Percentiles rank a stretch among this genome's conserved stretches.
Evolutionary conservation across 805 yeast species (phyloP).

Genomic region (Starmerella stigmatis): DNA sequence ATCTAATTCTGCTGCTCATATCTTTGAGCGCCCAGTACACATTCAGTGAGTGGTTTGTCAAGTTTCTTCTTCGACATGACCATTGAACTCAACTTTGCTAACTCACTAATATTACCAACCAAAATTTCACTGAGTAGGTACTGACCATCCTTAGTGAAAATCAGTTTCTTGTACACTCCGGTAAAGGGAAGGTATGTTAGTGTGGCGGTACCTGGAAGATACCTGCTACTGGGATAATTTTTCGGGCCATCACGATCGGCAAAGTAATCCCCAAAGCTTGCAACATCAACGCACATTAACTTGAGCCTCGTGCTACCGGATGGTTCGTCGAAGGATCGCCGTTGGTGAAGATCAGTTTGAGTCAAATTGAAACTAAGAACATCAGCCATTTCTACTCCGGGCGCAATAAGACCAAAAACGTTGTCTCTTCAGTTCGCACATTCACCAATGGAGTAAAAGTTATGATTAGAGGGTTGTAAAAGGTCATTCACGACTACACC

Average conservation of each 20-base stretch:
- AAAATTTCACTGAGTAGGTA: slow-evolving; percentile 34
- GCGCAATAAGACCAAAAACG: slow-evolving; percentile 34
- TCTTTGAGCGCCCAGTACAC: slow-evolving; percentile 25
- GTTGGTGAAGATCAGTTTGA: slow-evolving; percentile 31
- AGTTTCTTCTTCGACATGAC: slow-evolving; percentile 29
- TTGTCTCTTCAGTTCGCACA: slow-evolving; percentile 34
- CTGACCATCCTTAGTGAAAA: slow-evolving; percentile 32
- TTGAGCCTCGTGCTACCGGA: slow-evolving; percentile 33
- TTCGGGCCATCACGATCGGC: slow-evolving; percentile 33
- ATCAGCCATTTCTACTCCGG: slow-evolving; percentile 35
- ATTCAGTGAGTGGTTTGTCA: slow-evolving; percentile 29
- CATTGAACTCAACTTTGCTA: slow-evolving; percentile 30
- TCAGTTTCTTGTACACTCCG: slow-evolving; percentile 31
- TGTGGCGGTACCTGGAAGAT: slow-evolving; percentile 22
- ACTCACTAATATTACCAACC: slow-evolving; percentile 32
- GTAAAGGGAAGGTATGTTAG: slow-evolving; percentile 31
- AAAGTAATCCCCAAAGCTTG: slow-evolving; percentile 35
- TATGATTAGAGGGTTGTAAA: slow-evolving; percentile 27
- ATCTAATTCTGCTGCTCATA: slow-evolving; percentile 27
- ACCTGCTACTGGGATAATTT: slow-evolving; percentile 26
- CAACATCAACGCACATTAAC: slow-evolving; percentile 35
- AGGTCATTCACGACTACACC: slow-evolving; percentile 30
- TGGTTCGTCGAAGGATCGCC: slow-evolving; percentile 30
- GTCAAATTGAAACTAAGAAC: slow-evolving; percentile 32
- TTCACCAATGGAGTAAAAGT: slow-evolving; percentile 32